These are phyloP conservation scores for Termitomyces sp. DNA, from an alignment of 768 basidiomycete genomes.

Conservation along the genomic window DNA sequence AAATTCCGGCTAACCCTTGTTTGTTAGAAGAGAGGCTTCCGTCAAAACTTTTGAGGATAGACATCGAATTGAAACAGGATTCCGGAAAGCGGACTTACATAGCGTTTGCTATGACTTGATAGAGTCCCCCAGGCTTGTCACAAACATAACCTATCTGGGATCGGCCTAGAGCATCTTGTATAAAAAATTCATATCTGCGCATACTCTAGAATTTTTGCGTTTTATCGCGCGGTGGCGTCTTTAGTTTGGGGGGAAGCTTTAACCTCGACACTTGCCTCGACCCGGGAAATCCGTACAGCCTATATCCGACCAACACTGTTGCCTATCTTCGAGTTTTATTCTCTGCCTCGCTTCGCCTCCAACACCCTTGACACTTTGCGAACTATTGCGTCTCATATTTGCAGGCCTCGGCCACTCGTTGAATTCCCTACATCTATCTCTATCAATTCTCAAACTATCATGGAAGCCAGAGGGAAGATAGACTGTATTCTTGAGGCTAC, in stretches of 20 bases:
- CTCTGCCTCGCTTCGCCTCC: conserved; percentile 1
- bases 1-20: no score
- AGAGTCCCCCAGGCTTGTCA: not conserved
- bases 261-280: not conserved
- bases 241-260: no score
- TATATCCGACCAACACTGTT: conserved; percentile 9
- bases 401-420: not conserved
- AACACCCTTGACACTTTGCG: not conserved
- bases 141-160: no score
- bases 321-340: not conserved
- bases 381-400: conserved; percentile 1
- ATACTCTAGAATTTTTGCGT: no score
- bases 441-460: not conserved
- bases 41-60: not conserved
- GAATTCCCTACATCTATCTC: not conserved
- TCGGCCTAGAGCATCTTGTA: not conserved
- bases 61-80: conserved; percentile 1
- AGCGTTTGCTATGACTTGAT: conserved; percentile 4
- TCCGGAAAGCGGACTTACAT: not conserved
- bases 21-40: conserved; percentile 4
- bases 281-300: conserved; percentile 2
- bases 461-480: no score
- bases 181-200: no score
- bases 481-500: not conserved
- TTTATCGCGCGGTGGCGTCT: no score